phyloP scores from a whole-genome alignment of 73 alveolate genomes.

The Paramecium sonneborni region DNA sequence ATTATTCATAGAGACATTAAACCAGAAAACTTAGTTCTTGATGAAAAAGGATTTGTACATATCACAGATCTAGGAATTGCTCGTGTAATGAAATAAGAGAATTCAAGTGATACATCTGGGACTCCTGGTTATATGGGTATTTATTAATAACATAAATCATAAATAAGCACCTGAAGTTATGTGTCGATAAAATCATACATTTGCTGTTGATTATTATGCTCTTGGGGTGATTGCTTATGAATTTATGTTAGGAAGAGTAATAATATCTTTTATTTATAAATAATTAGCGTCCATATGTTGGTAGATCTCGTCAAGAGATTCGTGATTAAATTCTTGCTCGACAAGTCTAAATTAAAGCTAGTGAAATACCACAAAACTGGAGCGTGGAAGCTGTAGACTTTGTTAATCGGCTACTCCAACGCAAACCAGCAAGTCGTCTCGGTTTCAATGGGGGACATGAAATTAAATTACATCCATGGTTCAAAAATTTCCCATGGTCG shows the following conservation, averaged over 20 bases:
- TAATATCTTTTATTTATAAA: too few species aligned
- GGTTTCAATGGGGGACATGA: conserved; percentile 89
- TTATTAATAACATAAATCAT: not conserved
- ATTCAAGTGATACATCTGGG: conserved; percentile 62
- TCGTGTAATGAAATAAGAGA: conserved; percentile 69
- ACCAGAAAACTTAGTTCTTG: conserved; percentile 85
- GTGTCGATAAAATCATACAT: conserved; percentile 77
- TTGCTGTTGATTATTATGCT: conserved; percentile 85
- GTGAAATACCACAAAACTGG: conserved; percentile 82
- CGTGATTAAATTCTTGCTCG: conserved; percentile 80
- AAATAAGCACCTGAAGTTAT: conserved; percentile 86
- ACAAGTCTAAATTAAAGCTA: conserved; percentile 67
- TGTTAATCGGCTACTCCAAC: conserved; percentile 76
- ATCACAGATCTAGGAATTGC: conserved; percentile 85
- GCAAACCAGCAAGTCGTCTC: conserved; percentile 86
- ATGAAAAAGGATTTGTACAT: conserved; percentile 74
- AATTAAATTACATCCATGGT: conserved; percentile 89
- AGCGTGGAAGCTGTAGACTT: conserved; percentile 80
- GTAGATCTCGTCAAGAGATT: conserved; percentile 75
- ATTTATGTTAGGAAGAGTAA: conserved; percentile 75
- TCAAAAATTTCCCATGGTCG: conserved; percentile 86
- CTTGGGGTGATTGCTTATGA: conserved; percentile 86
- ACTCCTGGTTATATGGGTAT: conserved; percentile 68
- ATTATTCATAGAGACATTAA: conserved; percentile 84
- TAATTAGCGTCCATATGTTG: conserved; percentile 79